Percentiles rank a stretch among this genome's conserved stretches.
Evolutionary conservation across 2,329 filamentous ascomycete species (phyloP).

Genomic region (Clonostachys chloroleuca): DNA sequence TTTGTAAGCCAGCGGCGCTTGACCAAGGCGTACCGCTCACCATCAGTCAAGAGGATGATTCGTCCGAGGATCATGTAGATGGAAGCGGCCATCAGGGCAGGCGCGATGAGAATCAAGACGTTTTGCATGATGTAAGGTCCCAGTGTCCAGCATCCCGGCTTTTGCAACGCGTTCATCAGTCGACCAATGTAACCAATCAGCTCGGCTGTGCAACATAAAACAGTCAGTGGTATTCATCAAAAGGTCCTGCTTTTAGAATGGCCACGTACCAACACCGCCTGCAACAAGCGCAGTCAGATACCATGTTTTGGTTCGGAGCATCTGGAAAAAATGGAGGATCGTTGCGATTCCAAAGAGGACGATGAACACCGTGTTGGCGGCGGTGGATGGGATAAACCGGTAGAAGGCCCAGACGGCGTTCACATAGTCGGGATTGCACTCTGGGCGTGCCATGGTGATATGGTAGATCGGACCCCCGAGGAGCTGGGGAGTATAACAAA

Average conservation of each 20-base stretch:
- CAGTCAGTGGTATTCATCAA: background rate
- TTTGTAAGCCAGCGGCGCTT: conserved; percentile 34
- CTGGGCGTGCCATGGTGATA: conserved; percentile 1
- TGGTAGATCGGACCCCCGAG: background rate
- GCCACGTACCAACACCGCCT: conserved; percentile 12
- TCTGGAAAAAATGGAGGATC: conserved; percentile 12
- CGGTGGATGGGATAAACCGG: conserved; percentile 7
- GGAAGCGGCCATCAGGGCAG: conserved; percentile 31
- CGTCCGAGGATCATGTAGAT: conserved; percentile 39
- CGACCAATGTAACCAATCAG: conserved; percentile 25
- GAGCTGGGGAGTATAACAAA: background rate
- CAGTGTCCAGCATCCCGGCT: conserved; percentile 10
- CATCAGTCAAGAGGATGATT: conserved; percentile 24
- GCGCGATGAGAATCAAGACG: conserved; percentile 24
- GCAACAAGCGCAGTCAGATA: conserved; percentile 14
- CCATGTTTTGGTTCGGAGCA: conserved; percentile 15
- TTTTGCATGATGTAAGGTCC: conserved; percentile 22
- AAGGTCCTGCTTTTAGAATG: background rate
- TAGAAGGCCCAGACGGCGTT: conserved; percentile 14
- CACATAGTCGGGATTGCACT: conserved; percentile 12
- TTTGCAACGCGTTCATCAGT: conserved; percentile 7
- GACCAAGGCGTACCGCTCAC: conserved; percentile 15
- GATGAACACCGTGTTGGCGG: conserved; percentile 8
- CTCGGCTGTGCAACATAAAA: conserved; percentile 6
- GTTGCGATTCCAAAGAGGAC: conserved; percentile 13